Evolutionary conservation across 345 rosid genomes (phyloP).

Genomic region (Brassica napus): Da-Ae NC_063435.1:1520001-1520500

Average conservation of each 20-base stretch:
- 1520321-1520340: constrained; percentile 92
- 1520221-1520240: constrained; percentile 96
- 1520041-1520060: constrained; percentile 9
- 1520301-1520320: constrained; percentile 82
- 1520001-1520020: neutral
- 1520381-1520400: constrained; percentile 98
- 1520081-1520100: neutral
- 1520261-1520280: constrained; percentile 98
- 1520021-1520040: constrained; percentile 4
- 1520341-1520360: constrained; percentile 79
- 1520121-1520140: constrained; percentile 18
- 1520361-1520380: constrained; percentile 94
- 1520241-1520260: constrained; percentile 76
- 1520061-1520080: neutral
- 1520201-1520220: constrained; percentile 85
- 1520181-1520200: constrained; percentile 92
- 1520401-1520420: constrained; percentile 27
- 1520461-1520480: no score
- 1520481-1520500: constrained; percentile 10
- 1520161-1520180: constrained; percentile 92
- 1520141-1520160: constrained; percentile 99
- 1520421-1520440: no score
- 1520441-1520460: no score
- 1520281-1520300: constrained; percentile 99
- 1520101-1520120: constrained; percentile 5